Evolutionary conservation across 495 filamentous ascomycete species (phyloP), one percentile per base, ranked within the genome.

Genomic region (Xylaria cubensis): DNA sequence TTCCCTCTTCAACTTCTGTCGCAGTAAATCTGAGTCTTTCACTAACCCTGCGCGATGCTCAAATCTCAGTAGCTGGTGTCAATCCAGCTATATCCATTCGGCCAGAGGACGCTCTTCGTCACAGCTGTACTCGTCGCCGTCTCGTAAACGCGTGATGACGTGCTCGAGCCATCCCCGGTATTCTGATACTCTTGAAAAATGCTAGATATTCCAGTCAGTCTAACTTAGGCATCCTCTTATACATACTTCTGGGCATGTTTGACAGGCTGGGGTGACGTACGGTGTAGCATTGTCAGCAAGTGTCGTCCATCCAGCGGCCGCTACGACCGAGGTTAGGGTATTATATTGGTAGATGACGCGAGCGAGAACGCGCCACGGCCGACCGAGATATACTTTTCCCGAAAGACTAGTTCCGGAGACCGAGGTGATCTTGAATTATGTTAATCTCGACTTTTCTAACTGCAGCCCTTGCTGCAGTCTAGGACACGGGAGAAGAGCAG

Each of bases 301-400:
- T 32, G 53, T 56, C 4, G 53, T 56, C 53, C 53, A 56, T 56
- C 53, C 53, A 0, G 53, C 50, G 9, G 53, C 3, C 26, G 53
- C 53, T 26, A 56, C 53, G 8, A 56, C 53, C 24, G 53, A 56
- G 26, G 53, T 56, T 26, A 56, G 26, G 12, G 53, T 56, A 4
- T 4, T 56, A 15, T 56, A 56, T 32, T 56, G 53, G 53, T 56
- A 56, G 53, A 56, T 56, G 24, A 56, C 53, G 26, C 53, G 53
- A 32, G 53, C 53, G 53, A 56, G 53, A 32, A 56, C 53, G 24
- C 53, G 53, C 53, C 53, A 56, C 53, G 53, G 53, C 53, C 53
- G 21, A 32, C 53, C 53, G 53, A 56, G 53, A 32, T 56, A 56
- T 56, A 56, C 53, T 7, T 56, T 56, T 1, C 53, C 53, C 2